Evolutionary conservation across 345 rosid genomes (phyloP), one percentile per base, ranked within the genome.

Genomic region (Garcia nutans): DNA sequence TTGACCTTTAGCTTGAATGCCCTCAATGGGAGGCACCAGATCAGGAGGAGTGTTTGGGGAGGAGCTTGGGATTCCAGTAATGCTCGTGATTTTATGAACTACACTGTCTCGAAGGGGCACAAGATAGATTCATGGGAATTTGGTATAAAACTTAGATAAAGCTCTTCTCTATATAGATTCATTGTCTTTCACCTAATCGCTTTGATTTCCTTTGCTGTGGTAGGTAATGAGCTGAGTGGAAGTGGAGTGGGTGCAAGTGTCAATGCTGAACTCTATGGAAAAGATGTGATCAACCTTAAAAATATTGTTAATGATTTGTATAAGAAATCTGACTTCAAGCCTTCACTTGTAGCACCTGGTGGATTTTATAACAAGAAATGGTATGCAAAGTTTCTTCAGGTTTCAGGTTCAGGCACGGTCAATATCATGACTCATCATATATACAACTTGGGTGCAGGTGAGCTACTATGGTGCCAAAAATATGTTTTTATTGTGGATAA

Each of bases 171-270:
- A 11, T 63, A 64, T 44, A 26, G 52, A 54, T 59, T 74, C 56
- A 71, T 64, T 26, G 65, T 64, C 68, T 20, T 65, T 58, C 79
- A 26, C 54, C 70, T 72, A 11, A 59, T 66, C 66, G 57, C 50
- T 75, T 54, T 60, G 72, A 72, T n/a, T 74, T 61, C 57, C 71
- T 70, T 67, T 50, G 10, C 45, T 19, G 28, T 75, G 78, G 70
- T 47, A 96, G 99, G 99, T 82, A 96, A 96, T 16, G 99, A 96
- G 86, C 83, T 96, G 82, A 75, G 94, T 68, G 99, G 99, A 83
- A 87, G 73, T 12, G 97, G 98, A 1, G 56, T 96, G 58, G 97
- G 88, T 13, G 99, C 99, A 54, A 88, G 91, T 26, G 94, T 96
- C 33, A 82, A 79, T 42, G 99, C 84, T 61, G 91, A 85, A 70